Base-by-base conservation (phyloP, 2,329 filamentous ascomycete genomes). In the Akanthomyces lecanii region DNA sequence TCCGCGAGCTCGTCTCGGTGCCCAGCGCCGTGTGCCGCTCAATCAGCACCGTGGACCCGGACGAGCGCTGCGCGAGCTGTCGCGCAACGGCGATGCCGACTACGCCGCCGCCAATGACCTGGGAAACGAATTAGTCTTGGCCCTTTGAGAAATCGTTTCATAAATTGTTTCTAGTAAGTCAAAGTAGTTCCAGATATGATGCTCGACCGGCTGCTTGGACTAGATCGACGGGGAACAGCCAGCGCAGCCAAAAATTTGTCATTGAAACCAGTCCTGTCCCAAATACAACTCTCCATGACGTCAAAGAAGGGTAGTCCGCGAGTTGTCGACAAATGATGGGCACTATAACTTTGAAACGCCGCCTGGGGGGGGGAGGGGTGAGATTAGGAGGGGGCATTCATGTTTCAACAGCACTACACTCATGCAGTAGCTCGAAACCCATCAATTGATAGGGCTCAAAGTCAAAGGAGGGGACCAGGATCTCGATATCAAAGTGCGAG, bases 1-100 rank as follows among this genome's bases (percentile, higher is more conserved):
- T 97, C 68, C 93, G 88, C 67, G 89, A 91, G 66, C 89, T 93
- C 0, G 92, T 97, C 78, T 97, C 93, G 33, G 87, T 94, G 56
- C 93, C 93, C 30, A 90, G 82, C 57, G 83, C 81, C 25, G 81
- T 76, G 79, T 97, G 90, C 30, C 90, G 86, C 76, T 97, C 93
- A 1, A 97, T 85, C 61, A 97, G 80, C 14, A 97, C 81, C 0
- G 91, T 94, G 2, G 85, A 85, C 6, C 82, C 81, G 23, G 81
- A 78, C 38, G 85, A 79, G 64, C 81, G 79, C 30, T 85, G 84
- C 61, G 92, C 86, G 28, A 97, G 82, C 66, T 88, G 82, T 5
- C 89, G 84, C 5, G 92, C 91, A 62, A 92, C 84, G 10, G 93
- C 89, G 2, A 97, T 84, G 12, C 93, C 93, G 42, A 97, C 88